phyloP scores from a whole-genome alignment of 495 filamentous ascomycete genomes.

The Aspergillus sclerotioniger region DNA sequence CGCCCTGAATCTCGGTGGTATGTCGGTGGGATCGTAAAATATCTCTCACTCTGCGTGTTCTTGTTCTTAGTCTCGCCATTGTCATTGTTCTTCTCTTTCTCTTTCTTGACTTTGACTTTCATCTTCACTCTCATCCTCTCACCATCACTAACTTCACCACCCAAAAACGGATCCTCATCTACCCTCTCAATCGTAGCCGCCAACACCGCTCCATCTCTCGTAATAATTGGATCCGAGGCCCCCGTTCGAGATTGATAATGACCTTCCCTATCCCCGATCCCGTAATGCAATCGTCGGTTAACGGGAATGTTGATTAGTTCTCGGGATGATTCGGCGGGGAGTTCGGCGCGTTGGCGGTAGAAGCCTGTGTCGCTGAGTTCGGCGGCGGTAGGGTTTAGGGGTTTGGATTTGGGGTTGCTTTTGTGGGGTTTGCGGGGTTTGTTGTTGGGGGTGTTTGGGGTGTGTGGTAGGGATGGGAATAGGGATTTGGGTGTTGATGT shows the following conservation, averaged over 20 bases:
- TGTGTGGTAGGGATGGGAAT: neutral
- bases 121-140: neutral
- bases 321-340: slow-evolving; percentile 23
- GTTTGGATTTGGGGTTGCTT: slow-evolving; percentile 11
- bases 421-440: neutral
- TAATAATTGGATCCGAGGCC: too few species aligned
- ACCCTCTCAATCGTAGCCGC: neutral
- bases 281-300: slow-evolving; percentile 11
- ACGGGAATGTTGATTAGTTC: slow-evolving; percentile 37
- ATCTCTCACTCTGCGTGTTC: neutral
- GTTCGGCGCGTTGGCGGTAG: slow-evolving; percentile 29
- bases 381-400: slow-evolving; percentile 12
- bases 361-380: slow-evolving; percentile 38
- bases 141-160: too few species aligned
- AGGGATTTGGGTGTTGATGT: neutral
- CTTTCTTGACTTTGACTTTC: too few species aligned
- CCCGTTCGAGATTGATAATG: too few species aligned
- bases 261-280: neutral
- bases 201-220: too few species aligned
- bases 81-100: too few species aligned
- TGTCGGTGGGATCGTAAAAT: neutral
- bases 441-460: neutral
- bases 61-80: neutral
- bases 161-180: neutral
- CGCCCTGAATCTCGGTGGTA: too few species aligned